Conservation (phyloP, 208 protist genomes). For the Perkinsela sp. region DNA sequence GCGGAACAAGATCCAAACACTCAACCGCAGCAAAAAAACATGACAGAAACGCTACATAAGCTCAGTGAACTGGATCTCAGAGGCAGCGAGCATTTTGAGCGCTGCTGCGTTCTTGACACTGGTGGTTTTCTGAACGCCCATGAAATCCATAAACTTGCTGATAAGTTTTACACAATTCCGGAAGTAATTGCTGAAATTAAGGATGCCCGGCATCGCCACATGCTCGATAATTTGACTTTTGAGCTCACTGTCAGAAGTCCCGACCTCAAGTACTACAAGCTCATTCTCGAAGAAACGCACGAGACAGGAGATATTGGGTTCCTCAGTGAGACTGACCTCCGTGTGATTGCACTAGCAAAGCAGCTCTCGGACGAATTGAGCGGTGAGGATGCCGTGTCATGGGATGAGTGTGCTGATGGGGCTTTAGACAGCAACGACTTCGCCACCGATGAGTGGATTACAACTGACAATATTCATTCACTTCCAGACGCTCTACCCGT, state of each 20-base stretch:
- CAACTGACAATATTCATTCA: constrained; percentile 48
- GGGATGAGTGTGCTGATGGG: not conserved
- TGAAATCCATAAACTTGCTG: constrained; percentile 9
- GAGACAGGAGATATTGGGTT: constrained; percentile 58
- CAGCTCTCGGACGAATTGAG: constrained; percentile 12
- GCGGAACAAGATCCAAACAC: too few relatives aligned
- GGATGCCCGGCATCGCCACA: constrained; percentile 22
- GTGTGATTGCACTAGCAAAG: constrained; percentile 51
- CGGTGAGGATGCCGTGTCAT: constrained; percentile 17
- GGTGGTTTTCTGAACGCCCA: constrained; percentile 3
- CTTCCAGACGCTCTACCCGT: not conserved
- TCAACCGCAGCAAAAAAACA: too few relatives aligned
- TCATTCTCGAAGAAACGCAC: constrained; percentile 30
- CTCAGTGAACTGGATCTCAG: too few relatives aligned
- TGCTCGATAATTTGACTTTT: constrained; percentile 30
- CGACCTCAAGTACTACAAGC: constrained; percentile 14
- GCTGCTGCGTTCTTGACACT: constrained; percentile 5
- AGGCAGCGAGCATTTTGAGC: not conserved
- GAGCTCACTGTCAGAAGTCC: constrained; percentile 29
- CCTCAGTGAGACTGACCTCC: constrained; percentile 62
- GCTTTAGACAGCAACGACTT: constrained; percentile 8
- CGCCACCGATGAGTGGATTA: constrained; percentile 64
- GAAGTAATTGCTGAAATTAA: constrained; percentile 51
- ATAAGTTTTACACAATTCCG: constrained; percentile 38
- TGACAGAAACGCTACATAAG: too few relatives aligned